These are phyloP conservation scores for Penicillium riverlandense DNA, from an alignment of 495 filamentous ascomycete genomes.

Conservation along the genomic window DNA sequence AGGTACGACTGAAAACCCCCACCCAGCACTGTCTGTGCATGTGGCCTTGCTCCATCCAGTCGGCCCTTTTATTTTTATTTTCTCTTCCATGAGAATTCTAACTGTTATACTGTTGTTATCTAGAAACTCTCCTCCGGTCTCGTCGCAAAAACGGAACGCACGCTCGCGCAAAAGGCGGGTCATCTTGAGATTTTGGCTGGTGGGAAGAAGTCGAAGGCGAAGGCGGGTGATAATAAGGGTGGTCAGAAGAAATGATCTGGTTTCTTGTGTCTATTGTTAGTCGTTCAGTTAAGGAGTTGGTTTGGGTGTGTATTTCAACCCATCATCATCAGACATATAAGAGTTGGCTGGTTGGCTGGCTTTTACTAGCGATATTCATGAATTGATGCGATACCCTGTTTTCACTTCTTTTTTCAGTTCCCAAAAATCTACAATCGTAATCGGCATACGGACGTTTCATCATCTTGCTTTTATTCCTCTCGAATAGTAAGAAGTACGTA, in stretches of 20 bases:
- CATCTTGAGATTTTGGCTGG: slow-evolving; percentile 65
- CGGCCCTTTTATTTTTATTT: neutral
- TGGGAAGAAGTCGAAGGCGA: slow-evolving; percentile 50
- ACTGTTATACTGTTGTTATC: neutral
- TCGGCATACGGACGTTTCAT: no score
- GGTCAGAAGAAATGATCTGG: slow-evolving; percentile 12
- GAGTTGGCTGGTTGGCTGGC: neutral
- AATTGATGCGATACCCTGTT: slow-evolving; percentile 24
- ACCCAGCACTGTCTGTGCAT: neutral
- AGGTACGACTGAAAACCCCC: slow-evolving; percentile 32
- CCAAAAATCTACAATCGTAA: no score
- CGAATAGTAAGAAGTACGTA: neutral
- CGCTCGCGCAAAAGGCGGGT: slow-evolving; percentile 60
- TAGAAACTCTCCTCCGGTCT: slow-evolving; percentile 63
- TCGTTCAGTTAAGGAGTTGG: neutral
- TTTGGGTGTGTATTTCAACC: neutral
- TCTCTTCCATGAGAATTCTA: neutral
- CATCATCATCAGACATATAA: no score
- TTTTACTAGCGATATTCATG: slow-evolving; percentile 5
- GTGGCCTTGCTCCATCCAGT: neutral
- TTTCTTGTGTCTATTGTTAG: neutral
- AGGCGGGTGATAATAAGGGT: slow-evolving; percentile 3
- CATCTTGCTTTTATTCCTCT: neutral
- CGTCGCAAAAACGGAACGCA: slow-evolving; percentile 56
- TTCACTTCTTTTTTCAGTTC: neutral